A percentile compares a stretch with the other conserved stretches of the same genome.
Evolutionary conservation across 2,329 filamentous ascomycete genomes (phyloP).

Genomic region (Fusarium pininemorale): DNA sequence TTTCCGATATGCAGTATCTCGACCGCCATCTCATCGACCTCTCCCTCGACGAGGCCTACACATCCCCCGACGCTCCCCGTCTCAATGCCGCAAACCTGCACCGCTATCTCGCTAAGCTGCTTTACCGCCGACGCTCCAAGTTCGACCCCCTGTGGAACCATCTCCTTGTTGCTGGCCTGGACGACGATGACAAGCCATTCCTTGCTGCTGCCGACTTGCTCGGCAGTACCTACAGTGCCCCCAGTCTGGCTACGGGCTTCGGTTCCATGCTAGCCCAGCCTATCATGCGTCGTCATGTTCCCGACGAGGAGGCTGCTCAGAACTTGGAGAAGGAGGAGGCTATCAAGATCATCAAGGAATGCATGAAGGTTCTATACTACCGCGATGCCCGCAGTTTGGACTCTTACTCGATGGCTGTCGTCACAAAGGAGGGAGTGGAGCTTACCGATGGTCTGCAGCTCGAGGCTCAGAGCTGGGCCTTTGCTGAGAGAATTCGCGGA

Average conservation of each 20-base stretch:
- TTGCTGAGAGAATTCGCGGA: constrained; percentile 92
- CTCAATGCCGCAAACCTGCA: constrained; percentile 95
- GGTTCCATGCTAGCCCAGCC: constrained; percentile 93
- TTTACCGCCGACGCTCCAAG: constrained; percentile 93
- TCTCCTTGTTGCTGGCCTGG: constrained; percentile 88
- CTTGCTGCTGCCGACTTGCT: constrained; percentile 90
- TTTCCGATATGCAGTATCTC: constrained; percentile 99
- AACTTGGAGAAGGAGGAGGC: constrained; percentile 81
- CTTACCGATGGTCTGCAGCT: constrained; percentile 86
- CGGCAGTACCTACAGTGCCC: constrained; percentile 89
- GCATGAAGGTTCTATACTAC: constrained; percentile 99
- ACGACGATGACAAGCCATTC: constrained; percentile 83
- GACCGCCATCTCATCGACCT: constrained; percentile 90
- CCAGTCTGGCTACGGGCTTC: constrained; percentile 91
- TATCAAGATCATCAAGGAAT: constrained; percentile 83
- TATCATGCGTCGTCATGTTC: constrained; percentile 83
- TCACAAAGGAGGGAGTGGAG: constrained; percentile 89
- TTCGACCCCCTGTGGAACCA: constrained; percentile 99
- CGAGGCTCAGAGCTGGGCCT: constrained; percentile 97
- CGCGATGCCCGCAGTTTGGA: constrained; percentile 93
- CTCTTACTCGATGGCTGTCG: constrained; percentile 87
- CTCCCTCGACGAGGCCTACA: constrained; percentile 89
- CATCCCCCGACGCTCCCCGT: constrained; percentile 51
- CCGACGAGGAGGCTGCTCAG: constrained; percentile 81
- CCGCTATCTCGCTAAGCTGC: constrained; percentile 93